These are phyloP conservation scores for Stagonosporopsis cucurbitacearum DNA, from an alignment of 2,329 filamentous ascomycete genomes.

Conservation along the genomic window DNA sequence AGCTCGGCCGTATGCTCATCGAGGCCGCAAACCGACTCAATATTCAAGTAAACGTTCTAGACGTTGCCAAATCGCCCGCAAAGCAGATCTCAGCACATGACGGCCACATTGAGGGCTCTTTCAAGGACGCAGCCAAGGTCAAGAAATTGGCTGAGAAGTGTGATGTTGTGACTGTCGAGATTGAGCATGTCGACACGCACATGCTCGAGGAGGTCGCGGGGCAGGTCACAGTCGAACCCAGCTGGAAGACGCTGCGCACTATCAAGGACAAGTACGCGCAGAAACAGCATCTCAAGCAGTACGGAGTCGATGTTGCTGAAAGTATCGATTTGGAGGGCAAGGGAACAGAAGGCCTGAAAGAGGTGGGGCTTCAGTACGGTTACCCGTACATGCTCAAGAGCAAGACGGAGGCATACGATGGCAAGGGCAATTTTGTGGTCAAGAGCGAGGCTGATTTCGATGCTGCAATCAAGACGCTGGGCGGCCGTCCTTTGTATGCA, in stretches of 20 bases:
- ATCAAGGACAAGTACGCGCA: conserved; percentile 96
- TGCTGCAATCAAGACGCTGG: conserved; percentile 72
- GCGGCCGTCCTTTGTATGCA: conserved; percentile 75
- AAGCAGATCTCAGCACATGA: conserved; percentile 82
- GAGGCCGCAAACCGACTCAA: conserved; percentile 84
- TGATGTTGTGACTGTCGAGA: conserved; percentile 89
- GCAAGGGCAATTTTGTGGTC: conserved; percentile 75
- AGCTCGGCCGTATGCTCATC: conserved; percentile 89
- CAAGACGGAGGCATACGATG: conserved; percentile 89
- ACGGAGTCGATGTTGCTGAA: conserved; percentile 74
- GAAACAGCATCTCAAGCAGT: conserved; percentile 76
- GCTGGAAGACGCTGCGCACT: conserved; percentile 82
- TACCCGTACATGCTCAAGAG: conserved; percentile 94
- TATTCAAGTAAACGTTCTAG: conserved; percentile 79
- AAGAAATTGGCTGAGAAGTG: conserved; percentile 76
- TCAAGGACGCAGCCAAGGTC: conserved; percentile 82
- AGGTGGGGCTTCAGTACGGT: conserved; percentile 70
- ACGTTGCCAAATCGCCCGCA: conserved; percentile 76
- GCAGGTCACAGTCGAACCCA: conserved; percentile 72
- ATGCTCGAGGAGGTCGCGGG: conserved; percentile 82
- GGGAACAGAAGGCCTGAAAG: conserved; percentile 66
- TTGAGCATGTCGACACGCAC: conserved; percentile 92
- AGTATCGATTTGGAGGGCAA: conserved; percentile 70
- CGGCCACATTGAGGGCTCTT: conserved; percentile 82
- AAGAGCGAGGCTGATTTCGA: conserved; percentile 65